These are phyloP conservation scores for Taxawa tesnikishii DNA, from an alignment of 2,329 filamentous ascomycete species.

Conservation along the genomic window DNA sequence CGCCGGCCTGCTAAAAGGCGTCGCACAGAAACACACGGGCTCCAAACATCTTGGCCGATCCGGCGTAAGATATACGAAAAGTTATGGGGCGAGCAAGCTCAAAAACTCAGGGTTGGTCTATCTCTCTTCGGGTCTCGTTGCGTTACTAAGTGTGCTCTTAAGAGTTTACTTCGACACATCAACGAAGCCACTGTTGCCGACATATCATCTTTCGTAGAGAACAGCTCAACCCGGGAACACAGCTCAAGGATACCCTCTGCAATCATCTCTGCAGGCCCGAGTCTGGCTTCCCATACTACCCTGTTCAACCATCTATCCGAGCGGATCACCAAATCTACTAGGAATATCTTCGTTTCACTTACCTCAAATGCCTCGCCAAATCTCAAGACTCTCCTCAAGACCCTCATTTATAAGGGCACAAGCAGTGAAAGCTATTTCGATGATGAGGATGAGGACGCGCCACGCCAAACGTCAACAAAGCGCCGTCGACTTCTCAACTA, in stretches of 20 bases:
- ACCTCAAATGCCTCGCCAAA: constrained; percentile 62
- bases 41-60: constrained; percentile 27
- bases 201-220: constrained; percentile 22
- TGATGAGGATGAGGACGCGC: constrained; percentile 43
- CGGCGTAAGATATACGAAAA: constrained; percentile 49
- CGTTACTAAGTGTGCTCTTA: too few relatives aligned
- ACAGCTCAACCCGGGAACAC: constrained; percentile 5
- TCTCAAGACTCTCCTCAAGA: constrained; percentile 60
- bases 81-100: constrained; percentile 56
- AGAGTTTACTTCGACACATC: constrained; percentile 24
- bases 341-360: constrained; percentile 47
- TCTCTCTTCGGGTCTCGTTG: too few relatives aligned
- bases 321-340: constrained; percentile 22
- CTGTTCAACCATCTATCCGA: constrained; percentile 58
- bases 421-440: constrained; percentile 25
- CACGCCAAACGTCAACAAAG: constrained; percentile 23
- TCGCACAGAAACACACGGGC: constrained; percentile 17
- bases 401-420: constrained; percentile 57
- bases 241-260: constrained; percentile 49
- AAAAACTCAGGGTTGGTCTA: too few relatives aligned
- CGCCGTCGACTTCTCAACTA: constrained; percentile 61
- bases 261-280: constrained; percentile 66
- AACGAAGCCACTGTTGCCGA: constrained; percentile 26
- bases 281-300: constrained; percentile 61
- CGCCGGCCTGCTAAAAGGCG: constrained; percentile 28